Evolutionary conservation across 306 rosid genomes (phyloP), one percentile per base, ranked within the genome.

Genomic region (Neltuma alba): DNA sequence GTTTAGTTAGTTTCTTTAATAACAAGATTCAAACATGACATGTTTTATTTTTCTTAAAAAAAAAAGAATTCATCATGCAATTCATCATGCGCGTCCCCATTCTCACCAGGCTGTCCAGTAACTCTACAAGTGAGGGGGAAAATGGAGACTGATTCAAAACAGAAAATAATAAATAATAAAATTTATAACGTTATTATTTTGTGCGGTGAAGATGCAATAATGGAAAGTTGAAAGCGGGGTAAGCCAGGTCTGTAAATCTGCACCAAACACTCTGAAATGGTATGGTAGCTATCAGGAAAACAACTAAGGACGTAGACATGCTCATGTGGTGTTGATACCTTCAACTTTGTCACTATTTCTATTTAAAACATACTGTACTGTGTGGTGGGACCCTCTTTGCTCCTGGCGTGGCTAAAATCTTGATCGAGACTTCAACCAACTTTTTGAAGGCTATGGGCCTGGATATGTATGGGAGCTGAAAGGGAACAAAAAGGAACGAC

Each of bases 301-400:
- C 2, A 34, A 60, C 12, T 74, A 11, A 71, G 60, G 68, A 34
- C 23, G 23, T 75, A 52, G 70, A 57, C 72, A 45, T 72, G 36
- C 27, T 54, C 57, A 41, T 36, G 68, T 38, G 75, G 55, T 80
- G 65, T 69, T 77, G 70, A 74, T 80, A 47, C 79, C 31, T 47
- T 21, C 40, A 61, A 69, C 21, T 28, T 78, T 74, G 70, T 50
- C 44, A 33, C 23, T 41, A 30, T 50, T 28, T 33, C 57, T 50
- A 65, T 42, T 76, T 75, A 74, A 68, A 73, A 60, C 72, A 47
- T 21, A 21, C 70, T 38, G 70, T 50, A 28, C 54, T 78, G 74
- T 13, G 15, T 58, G 65, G 65, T 13, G 54, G 73, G 74, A 34
- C 69, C 21, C 58, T 48, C 3, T 52, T 52, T 41, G 40, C 10